Base-by-base conservation (phyloP, 257 asterid species). In the Knoxia roxburghii region DNA sequence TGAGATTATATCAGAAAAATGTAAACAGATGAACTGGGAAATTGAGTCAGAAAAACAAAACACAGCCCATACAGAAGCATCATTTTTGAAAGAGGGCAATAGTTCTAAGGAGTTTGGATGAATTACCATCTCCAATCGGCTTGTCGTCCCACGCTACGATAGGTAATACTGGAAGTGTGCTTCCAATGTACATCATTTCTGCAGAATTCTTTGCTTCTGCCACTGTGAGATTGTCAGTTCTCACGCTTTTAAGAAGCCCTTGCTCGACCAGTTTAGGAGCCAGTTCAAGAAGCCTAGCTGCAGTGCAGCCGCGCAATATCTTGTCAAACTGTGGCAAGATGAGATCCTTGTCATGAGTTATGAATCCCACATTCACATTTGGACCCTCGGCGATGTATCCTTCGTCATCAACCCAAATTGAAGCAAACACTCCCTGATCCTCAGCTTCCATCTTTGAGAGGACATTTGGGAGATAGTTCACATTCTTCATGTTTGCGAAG, bases 151-250 rank as follows among this genome's bases (percentile, higher is more conserved):
- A 91, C 58, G 40, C 23, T 54, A 80, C 33, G 62, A 91, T 85
- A 0, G 98, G 98, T 67, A 89, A 53, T 6, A 91, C n/a, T 0
- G 95, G 96, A 69, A 92, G 90, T n/a, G 90, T 86, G 84, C 98
- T 92, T 43, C 98, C 98, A 5, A 92, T 85, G 55, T 61, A 87
- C 98, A 92, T 92, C 98, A 92, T 92, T 71, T 92, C 94, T 8
- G 78, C 73, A 37, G 85, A 76, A 12, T 37, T 73, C 68, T 85
- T 89, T 1, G 84, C 97, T 72, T 87, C 87, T 18, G 78, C 86
- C 18, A 78, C 77, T 0, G 72, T 82, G 68, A 92, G 30, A 76
- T 78, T 79, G 0, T 70, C 81, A 2, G 72, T 73, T 67, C 74
- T 78, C 29, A 86, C 86, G n/a, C 88, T 59, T 77, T 70, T 85